These are phyloP conservation scores for Syncephalastrum contaminatum DNA, from an alignment of 371 early-diverging fungal genomes.

Conservation along the genomic window DNA sequence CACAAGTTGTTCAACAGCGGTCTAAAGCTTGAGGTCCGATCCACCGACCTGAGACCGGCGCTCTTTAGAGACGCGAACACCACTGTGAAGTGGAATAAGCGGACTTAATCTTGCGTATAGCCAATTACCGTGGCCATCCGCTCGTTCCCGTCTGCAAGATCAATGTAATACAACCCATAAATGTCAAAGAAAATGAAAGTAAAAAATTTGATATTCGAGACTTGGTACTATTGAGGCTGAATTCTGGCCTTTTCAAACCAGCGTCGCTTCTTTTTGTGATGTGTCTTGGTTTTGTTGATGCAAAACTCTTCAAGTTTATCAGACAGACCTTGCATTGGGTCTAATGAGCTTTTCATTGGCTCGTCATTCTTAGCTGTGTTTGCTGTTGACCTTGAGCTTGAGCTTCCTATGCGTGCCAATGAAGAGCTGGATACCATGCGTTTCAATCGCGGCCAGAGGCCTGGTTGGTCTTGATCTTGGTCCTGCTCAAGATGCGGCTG, in stretches of 20 bases:
- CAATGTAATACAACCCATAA: conserved; percentile 12
- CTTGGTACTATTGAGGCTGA: conserved; percentile 1
- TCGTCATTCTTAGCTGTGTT: too few species aligned
- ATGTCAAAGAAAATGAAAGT: conserved; percentile 8
- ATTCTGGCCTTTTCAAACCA: conserved; percentile 13
- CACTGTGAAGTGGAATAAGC: too few species aligned
- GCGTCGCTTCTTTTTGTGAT: conserved; percentile 7
- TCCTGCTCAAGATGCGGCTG: not conserved
- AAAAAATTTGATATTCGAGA: not conserved
- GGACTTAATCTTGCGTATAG: too few species aligned
- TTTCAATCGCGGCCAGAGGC: conserved; percentile 34
- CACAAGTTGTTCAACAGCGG: too few species aligned
- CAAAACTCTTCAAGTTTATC: too few species aligned
- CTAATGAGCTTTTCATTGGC: too few species aligned
- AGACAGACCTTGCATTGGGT: too few species aligned
- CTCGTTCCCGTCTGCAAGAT: conserved; percentile 56
- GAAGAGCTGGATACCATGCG: conserved; percentile 17
- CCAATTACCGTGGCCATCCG: too few species aligned
- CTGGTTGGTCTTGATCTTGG: not conserved
- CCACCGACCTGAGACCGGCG: conserved; percentile 8
- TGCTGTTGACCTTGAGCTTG: too few species aligned
- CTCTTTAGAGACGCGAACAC: not conserved
- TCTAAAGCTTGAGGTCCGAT: too few species aligned
- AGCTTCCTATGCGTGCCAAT: too few species aligned
- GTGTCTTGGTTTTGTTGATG: conserved; percentile 2